Base-by-base conservation (phyloP, 1,139 yeast genomes). In the Taphrina flavorubra region DNA sequence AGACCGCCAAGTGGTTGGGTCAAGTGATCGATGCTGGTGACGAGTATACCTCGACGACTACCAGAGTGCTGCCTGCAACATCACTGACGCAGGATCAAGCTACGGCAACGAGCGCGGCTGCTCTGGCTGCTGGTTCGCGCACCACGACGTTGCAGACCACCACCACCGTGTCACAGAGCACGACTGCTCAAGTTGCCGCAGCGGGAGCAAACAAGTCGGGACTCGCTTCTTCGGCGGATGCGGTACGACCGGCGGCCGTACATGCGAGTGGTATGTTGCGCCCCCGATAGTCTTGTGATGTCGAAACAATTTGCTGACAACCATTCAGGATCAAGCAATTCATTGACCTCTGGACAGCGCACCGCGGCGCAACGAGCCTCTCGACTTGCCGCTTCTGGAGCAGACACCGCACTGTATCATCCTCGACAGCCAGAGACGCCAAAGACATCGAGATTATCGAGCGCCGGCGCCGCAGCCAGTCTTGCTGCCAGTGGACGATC, bases 1-100 rank as follows among this genome's bases (percentile, higher is more conserved):
- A 63, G 60, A 63, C 67, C 13, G 53, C 59, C 36, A 53, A 55
- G 46, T 63, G 67, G 67, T 47, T 63, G 53, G 67, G 67, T 14
- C 60, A 63, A 18, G 67, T 63, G n/a, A 46, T 63, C 36, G 67
- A 42, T 13, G 62, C 67, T 18, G 67, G 67, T 37, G 37, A 42
- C 3, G 53, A 46, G 20, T 51, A 49, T 18, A 13, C 65, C 37
- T 44, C 61, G 55, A 18, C 59, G 10, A 51, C 59, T 5, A 39
- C 66, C 13, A 44, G 34, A 20, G 20, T 14, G 6, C 36, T 46
- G 39, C 62, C 62, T n/a, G 13, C 61, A n/a, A 18, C 67, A 11
- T 39, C n/a, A n/a, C 14, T 47, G 55, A 36, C 51, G 14, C 61
- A 25, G 36, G 37, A 63, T 37, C 60, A 63, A 37, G 61, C 46